Evolutionary conservation across 768 basidiomycete genomes (phyloP), one percentile per base, ranked within the genome.

Genomic region (Leccinum barrowsii): DNA sequence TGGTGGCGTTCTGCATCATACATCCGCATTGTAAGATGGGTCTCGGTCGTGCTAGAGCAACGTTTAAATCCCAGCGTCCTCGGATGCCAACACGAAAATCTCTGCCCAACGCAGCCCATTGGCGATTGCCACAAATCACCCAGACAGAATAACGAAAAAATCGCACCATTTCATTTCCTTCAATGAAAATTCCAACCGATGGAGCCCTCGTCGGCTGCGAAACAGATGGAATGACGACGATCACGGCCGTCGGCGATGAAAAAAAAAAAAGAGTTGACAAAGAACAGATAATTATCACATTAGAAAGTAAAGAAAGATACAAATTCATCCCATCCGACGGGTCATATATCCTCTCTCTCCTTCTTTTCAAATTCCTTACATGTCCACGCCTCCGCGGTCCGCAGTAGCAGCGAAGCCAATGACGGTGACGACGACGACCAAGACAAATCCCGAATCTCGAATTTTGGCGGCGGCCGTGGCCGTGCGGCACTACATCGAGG

Each of bases 361-460:
- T 34, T 34, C 8, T n/a, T 17, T 26, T 48, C 37, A 32, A 54
- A 49, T 42, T 22, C 21, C 13, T 54, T 11, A 0, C 0, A 42
- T 42, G 40, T 19, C 40, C 40, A 42, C n/a, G 40, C 40, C 40
- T 10, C 40, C 40, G 40, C 40, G 40, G 40, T 42, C 40, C 40
- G 40, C 40, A 42, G 40, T 19, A 42, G n/a, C n/a, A 42, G 40
- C 40, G 40, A 42, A 42, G 40, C n/a, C 5, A 42, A 42, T 4
- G 40, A 19, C 6, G 40, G 40, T 2, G 40, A 15, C 24, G 7
- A 12, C 30, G 49, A 12, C 30, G 49, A 15, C 28, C 24, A 24
- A 21, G 30, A 34, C 34, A 49, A 26, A 32, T 66, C 52, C 44
- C 58, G 52, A 53, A 55, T 52, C 50, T 58, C 59, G 34, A 59